A percentile compares a stretch with the other conserved stretches of the same genome.
Conservation (phyloP, 768 basidiomycete genomes). For the Pulveroboletus sp. region DNA sequence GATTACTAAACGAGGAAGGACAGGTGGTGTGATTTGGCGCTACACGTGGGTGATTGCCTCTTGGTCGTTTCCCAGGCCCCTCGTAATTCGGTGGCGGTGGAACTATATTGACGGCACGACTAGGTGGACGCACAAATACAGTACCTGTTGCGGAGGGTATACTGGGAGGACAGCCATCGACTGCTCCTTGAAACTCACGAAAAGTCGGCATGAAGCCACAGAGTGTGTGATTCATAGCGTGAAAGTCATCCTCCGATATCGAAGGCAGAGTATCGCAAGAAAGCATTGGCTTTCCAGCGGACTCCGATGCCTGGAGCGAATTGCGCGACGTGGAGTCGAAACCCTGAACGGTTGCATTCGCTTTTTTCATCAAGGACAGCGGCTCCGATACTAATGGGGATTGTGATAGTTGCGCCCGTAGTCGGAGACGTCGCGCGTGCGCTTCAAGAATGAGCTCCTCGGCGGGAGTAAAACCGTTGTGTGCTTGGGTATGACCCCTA, state of each 20-base stretch:
- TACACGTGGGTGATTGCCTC: slow-evolving; percentile 5
- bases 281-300: slow-evolving; percentile 6
- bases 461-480: slow-evolving; percentile 60
- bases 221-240: slow-evolving; percentile 18
- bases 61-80: slow-evolving; percentile 14
- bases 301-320: neutral
- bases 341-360: slow-evolving; percentile 3
- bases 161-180: neutral
- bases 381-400: slow-evolving; percentile 10
- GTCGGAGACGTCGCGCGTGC: slow-evolving; percentile 33
- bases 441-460: slow-evolving; percentile 65
- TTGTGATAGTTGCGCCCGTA: slow-evolving; percentile 10
- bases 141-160: neutral
- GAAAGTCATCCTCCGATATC: slow-evolving; percentile 37
- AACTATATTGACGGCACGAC: slow-evolving; percentile 29
- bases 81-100: slow-evolving; percentile 23
- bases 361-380: slow-evolving; percentile 2
- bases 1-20: slow-evolving; percentile 1
- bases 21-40: slow-evolving; percentile 7
- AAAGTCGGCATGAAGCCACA: slow-evolving; percentile 3
- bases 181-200: neutral
- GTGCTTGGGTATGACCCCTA: slow-evolving; percentile 33
- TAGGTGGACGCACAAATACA: slow-evolving; percentile 21
- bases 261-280: slow-evolving; percentile 20
- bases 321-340: slow-evolving; percentile 6